Evolutionary conservation across 73 alveolate genomes (phyloP).

Genomic region (Stentor coeruleus): DNA sequence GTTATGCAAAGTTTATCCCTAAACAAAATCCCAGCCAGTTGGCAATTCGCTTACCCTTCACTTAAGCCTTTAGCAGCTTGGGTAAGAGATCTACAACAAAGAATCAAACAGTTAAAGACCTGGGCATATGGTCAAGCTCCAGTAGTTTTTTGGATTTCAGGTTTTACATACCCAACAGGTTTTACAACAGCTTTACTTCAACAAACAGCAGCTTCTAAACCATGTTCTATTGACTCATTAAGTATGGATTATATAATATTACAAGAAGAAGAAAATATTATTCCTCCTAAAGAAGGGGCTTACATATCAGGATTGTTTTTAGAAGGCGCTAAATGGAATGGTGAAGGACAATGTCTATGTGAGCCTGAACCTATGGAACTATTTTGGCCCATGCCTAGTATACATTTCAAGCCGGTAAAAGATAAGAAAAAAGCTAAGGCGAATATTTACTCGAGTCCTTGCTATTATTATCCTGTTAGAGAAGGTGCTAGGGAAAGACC

Average conservation of each 20-base stretch:
- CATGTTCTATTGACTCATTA: constrained; percentile 87
- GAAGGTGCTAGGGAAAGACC: constrained; percentile 90
- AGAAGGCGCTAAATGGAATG: constrained; percentile 99
- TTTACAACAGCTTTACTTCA: constrained; percentile 98
- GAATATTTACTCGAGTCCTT: constrained; percentile 80
- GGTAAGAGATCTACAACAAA: constrained; percentile 91
- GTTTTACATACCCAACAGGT: constrained; percentile 98
- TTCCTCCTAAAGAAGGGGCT: constrained; percentile 80
- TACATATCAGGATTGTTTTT: constrained; percentile 77
- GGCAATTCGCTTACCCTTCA: constrained; percentile 93
- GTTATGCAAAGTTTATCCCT: constrained; percentile 88
- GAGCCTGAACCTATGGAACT: constrained; percentile 99
- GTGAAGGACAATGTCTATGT: constrained; percentile 75
- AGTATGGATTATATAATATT: constrained; percentile 64
- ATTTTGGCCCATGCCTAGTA: constrained; percentile 90
- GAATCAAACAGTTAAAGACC: constrained; percentile 89
- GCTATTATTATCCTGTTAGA: constrained; percentile 88
- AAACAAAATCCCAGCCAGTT: constrained; percentile 87
- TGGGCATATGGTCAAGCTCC: constrained; percentile 94
- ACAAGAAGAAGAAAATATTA: constrained; percentile 51
- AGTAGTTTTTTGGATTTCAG: constrained; percentile 92
- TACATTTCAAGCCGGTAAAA: constrained; percentile 70
- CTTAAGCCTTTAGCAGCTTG: constrained; percentile 97
- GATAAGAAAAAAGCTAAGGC: constrained; percentile 29
- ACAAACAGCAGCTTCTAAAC: constrained; percentile 80